phyloP scores from a whole-genome alignment of 2,329 filamentous ascomycete genomes.

The Periconia sp. region DNA sequence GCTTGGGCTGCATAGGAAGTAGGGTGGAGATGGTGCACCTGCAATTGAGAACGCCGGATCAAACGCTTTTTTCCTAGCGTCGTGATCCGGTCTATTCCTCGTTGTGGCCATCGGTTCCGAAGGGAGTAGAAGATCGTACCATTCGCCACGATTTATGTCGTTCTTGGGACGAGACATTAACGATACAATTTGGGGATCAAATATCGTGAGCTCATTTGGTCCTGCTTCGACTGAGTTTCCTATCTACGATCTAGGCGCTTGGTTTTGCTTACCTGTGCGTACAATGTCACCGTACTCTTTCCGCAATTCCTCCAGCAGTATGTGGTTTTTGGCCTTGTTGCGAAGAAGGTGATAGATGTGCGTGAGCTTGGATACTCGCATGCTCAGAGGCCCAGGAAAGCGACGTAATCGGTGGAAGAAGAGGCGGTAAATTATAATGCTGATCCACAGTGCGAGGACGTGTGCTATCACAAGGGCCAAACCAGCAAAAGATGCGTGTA shows the following conservation, averaged over 20 bases:
- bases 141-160: conserved; percentile 16
- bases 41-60: conserved; percentile 6
- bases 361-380: conserved; percentile 1
- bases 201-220: conserved; percentile 22
- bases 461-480: not conserved
- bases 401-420: conserved; percentile 12
- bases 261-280: conserved; percentile 4
- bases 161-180: conserved; percentile 11
- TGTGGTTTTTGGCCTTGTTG: not conserved
- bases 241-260: too few species aligned
- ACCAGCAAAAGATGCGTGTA: not conserved
- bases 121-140: conserved; percentile 13
- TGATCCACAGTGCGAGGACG: not conserved
- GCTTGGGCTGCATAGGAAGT: not conserved
- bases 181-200: conserved; percentile 6
- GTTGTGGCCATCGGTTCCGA: conserved; percentile 10
- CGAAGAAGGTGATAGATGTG: not conserved
- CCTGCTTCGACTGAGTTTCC: conserved; percentile 8
- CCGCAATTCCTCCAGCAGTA: not conserved
- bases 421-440: conserved; percentile 15
- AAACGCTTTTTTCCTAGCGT: conserved; percentile 15
- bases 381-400: conserved; percentile 16
- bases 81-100: conserved; percentile 14
- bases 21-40: not conserved
- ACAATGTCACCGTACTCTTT: conserved; percentile 3